Evolutionary conservation across 768 basidiomycete species (phyloP).

Genomic region (Pleurotus eryngii): DNA sequence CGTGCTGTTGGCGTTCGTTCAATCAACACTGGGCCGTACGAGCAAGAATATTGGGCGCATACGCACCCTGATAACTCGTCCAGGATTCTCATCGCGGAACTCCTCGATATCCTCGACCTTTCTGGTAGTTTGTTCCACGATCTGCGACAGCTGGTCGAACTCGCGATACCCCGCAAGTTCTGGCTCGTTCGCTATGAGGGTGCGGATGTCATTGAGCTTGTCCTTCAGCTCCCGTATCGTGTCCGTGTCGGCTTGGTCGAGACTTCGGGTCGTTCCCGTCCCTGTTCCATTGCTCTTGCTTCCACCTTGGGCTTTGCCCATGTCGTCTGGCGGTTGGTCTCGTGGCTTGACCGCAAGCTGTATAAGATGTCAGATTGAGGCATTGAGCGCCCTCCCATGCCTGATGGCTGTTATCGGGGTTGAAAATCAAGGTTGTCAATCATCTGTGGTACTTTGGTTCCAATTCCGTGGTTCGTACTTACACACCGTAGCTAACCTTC

Average conservation of each 20-base stretch:
- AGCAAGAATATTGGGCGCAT: not conserved
- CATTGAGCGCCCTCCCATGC: no score
- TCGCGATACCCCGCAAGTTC: slow-evolving; percentile 1
- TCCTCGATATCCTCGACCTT: slow-evolving; percentile 6
- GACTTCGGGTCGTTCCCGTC: not conserved
- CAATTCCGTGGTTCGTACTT: no score
- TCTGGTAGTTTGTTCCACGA: not conserved
- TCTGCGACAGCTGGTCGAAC: slow-evolving; percentile 4
- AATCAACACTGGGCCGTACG: not conserved
- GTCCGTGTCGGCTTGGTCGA: slow-evolving; percentile 4
- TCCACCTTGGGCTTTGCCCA: not conserved
- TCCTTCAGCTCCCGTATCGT: slow-evolving; percentile 6
- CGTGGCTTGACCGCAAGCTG: not conserved
- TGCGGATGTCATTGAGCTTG: slow-evolving; percentile 7
- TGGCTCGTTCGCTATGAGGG: not conserved
- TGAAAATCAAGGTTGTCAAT: not conserved
- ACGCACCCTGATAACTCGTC: slow-evolving; percentile 3
- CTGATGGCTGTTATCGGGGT: not conserved
- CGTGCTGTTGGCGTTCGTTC: not conserved
- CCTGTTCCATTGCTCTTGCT: not conserved
- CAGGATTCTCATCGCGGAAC: slow-evolving; percentile 5
- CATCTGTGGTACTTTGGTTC: not conserved
- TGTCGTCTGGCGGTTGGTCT: not conserved
- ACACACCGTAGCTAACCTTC: no score
- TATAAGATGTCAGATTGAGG: no score